Percentiles rank a stretch among this genome's conserved stretches.
phyloP scores from a whole-genome alignment of 768 basidiomycete species.

The Kwoniella pini region DNA sequence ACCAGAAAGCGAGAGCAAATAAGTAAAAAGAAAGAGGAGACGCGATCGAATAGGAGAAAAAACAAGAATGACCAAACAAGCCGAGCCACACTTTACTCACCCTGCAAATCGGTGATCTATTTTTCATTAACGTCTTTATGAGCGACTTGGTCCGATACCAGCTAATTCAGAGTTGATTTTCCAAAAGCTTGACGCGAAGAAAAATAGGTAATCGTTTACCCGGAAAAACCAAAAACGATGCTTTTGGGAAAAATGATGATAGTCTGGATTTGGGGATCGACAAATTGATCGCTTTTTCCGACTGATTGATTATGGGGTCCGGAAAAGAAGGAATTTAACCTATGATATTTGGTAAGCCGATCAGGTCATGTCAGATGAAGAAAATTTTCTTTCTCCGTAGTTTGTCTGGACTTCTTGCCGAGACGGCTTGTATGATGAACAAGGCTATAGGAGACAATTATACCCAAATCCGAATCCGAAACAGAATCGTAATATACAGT shows the following conservation, averaged over 20 bases:
- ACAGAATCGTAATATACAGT: too few relatives aligned
- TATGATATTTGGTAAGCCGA: constrained; percentile 8
- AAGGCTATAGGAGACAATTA: too few relatives aligned
- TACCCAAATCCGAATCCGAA: too few relatives aligned
- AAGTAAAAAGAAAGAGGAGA: background rate
- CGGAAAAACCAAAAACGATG: background rate
- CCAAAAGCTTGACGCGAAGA: background rate
- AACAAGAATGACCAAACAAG: background rate
- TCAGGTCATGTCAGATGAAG: constrained; percentile 4
- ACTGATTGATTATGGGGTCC: background rate
- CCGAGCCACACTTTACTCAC: constrained; percentile 12
- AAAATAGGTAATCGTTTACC: background rate
- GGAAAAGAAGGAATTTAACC: constrained; percentile 1
- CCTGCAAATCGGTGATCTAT: background rate
- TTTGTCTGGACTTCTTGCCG: background rate
- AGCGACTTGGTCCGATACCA: constrained; percentile 2
- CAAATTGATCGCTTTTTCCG: background rate
- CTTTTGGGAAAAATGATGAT: background rate
- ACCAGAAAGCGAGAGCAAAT: background rate
- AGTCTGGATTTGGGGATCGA: background rate
- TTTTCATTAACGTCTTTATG: background rate
- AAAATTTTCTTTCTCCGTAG: background rate
- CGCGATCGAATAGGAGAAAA: background rate
- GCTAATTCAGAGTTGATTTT: too few relatives aligned
- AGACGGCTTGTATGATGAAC: too few relatives aligned